phyloP scores from a whole-genome alignment of 106 monocot species.

The Allium cepa region DNA sequence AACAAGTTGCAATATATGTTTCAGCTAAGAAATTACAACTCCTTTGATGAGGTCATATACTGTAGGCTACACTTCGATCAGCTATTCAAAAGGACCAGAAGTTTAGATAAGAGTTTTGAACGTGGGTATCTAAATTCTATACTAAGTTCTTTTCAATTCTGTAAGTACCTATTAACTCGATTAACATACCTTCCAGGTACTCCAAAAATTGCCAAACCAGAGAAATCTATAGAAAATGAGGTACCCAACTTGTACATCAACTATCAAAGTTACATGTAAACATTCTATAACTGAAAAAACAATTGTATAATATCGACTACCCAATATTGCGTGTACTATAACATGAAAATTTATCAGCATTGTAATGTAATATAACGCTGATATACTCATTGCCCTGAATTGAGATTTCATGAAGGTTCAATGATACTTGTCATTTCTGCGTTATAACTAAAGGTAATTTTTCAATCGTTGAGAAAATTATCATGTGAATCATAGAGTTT shows the following conservation, averaged over 20 bases:
- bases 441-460: no score
- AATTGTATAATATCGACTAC: constrained; percentile 2
- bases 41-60: constrained; percentile 90
- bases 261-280: not conserved
- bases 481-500: no score
- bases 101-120: constrained; percentile 93
- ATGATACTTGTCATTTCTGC: no score
- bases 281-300: not conserved
- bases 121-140: constrained; percentile 20
- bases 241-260: not conserved
- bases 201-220: constrained; percentile 75
- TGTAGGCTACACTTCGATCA: constrained; percentile 97
- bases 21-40: constrained; percentile 88
- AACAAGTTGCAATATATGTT: no score
- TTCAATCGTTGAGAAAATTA: no score
- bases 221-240: constrained; percentile 55
- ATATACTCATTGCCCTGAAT: no score
- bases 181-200: constrained; percentile 39
- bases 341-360: no score
- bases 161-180: not conserved
- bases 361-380: no score
- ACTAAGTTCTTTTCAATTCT: not conserved
- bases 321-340: no score
- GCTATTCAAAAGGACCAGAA: constrained; percentile 89
- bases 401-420: no score